Percentiles rank a stretch among this genome's conserved stretches.
phyloP scores from a whole-genome alignment of 31 red algal species.

The Porphyra umbilicalis region DNA sequence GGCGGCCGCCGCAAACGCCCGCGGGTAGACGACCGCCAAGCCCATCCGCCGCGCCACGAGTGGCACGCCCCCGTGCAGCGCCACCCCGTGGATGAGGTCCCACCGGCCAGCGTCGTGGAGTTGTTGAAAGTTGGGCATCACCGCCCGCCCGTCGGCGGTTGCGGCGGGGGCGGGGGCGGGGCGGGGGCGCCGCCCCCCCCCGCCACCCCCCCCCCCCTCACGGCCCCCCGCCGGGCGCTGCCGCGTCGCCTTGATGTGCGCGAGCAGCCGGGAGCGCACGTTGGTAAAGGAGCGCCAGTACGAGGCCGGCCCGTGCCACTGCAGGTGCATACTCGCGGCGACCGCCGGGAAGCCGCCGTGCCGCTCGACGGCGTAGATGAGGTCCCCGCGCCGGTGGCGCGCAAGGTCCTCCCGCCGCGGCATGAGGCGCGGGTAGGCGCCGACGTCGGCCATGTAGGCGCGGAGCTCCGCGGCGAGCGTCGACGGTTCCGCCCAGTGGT shows the following conservation, averaged over 20 bases:
- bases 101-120: conserved; percentile 39
- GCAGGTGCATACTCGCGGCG: conserved; percentile 59
- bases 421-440: conserved; percentile 60
- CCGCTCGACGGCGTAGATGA: conserved; percentile 56
- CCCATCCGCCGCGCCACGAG: conserved; percentile 40
- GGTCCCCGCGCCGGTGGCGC: conserved; percentile 31
- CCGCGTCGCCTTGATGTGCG: conserved; percentile 16
- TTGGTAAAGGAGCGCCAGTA: conserved; percentile 73
- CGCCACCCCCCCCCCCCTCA: too few species aligned
- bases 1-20: conserved; percentile 13
- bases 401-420: conserved; percentile 47
- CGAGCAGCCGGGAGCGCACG: conserved; percentile 28
- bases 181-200: too few species aligned
- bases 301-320: conserved; percentile 69
- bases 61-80: conserved; percentile 72
- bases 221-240: neutral
- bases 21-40: conserved; percentile 20
- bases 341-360: conserved; percentile 60
- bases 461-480: conserved; percentile 39
- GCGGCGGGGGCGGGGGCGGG: neutral
- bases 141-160: neutral
- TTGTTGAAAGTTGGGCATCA: conserved; percentile 49
- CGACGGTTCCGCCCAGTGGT: conserved; percentile 47
- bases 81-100: conserved; percentile 71
- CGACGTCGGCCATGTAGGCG: conserved; percentile 43